These are phyloP conservation scores for Taiozyma sp. DNA, from an alignment of 1,139 yeast species.

Conservation along the genomic window DNA sequence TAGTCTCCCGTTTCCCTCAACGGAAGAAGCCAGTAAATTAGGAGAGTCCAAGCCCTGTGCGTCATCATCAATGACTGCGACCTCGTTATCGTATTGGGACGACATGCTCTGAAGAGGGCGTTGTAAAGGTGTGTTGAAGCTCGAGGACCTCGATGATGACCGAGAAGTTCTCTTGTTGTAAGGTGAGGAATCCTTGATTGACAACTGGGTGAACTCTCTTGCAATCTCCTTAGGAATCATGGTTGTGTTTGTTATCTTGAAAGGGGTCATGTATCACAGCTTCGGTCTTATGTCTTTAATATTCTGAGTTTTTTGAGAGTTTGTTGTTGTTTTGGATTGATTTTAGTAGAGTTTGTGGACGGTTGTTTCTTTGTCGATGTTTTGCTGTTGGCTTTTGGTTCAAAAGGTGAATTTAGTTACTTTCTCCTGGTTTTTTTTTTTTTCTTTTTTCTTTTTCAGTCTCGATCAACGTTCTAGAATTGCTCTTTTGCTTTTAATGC, in stretches of 20 bases:
- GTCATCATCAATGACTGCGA: conserved; percentile 17
- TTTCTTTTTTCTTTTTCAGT: neutral
- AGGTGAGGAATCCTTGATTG: conserved; percentile 1
- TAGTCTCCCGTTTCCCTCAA: conserved; percentile 9
- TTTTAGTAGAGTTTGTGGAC: too few relatives aligned
- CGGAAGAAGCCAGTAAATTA: conserved; percentile 18
- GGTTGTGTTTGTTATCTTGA: conserved; percentile 1
- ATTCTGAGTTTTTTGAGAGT: too few relatives aligned
- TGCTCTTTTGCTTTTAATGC: neutral
- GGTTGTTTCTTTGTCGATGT: too few relatives aligned
- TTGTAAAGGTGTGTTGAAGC: neutral
- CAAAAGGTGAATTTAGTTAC: neutral
- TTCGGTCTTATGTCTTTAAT: too few relatives aligned
- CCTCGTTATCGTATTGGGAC: conserved; percentile 1
- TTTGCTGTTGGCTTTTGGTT: too few relatives aligned
- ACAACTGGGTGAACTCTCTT: conserved; percentile 4
- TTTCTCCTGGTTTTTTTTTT: neutral
- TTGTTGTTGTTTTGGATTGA: too few relatives aligned
- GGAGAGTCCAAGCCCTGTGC: conserved; percentile 14
- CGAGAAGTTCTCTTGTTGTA: neutral
- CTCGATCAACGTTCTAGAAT: neutral
- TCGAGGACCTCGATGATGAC: neutral
- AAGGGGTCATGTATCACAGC: neutral
- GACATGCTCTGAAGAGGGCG: neutral
- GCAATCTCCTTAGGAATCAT: conserved; percentile 6